Base-by-base conservation (phyloP, 192 early-diverging fungal species). In the Coemansia guatemalensis region DNA sequence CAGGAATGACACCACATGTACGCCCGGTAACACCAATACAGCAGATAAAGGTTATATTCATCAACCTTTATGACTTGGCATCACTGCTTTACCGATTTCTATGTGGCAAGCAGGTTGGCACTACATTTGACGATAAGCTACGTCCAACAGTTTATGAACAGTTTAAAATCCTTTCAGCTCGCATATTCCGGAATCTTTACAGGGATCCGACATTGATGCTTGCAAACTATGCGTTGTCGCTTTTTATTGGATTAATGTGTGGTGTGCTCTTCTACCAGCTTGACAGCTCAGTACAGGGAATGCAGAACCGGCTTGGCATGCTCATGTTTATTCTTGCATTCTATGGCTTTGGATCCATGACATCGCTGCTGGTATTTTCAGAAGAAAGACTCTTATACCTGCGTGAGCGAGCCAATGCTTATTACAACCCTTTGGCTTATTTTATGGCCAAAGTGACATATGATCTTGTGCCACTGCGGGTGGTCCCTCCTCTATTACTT, bases 401-500 rank as follows among this genome's bases (percentile, higher is more conserved):
- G 26, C 77, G 87, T 4, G 89, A 91, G 64, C 76, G 89, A 0
- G 85, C 86, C 18, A 73, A 82, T 48, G 85, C 86, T 1, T 83
- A 83, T 49, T 91, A 89, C 75, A 73, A 85, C 20, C 68, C 84
- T 5, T 70, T 81, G 21, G 75, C 86, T 17, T 87, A 81, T 51
- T 89, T 81, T 51, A 56, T 88, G 59, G 85, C 88, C 26, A 89
- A 89, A 59, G 71, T 88, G 20, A 68, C 87, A 8, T 83, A 83
- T 48, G 80, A 83, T 35, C 73, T 94, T 8, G 53, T 84, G 2
- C 91, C 91, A 0, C 71, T 94, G 25, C 86, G 93, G 7, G 88
- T 92, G 0, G 80, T 96, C 8, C 92, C 93, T 11, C 89, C 92
- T 0, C 65, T 96, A 44, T 82, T 94, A 58, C 83, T 94, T 48